phyloP scores from a whole-genome alignment of 2,329 filamentous ascomycete species.

The Ceratocystis huliohia region DNA sequence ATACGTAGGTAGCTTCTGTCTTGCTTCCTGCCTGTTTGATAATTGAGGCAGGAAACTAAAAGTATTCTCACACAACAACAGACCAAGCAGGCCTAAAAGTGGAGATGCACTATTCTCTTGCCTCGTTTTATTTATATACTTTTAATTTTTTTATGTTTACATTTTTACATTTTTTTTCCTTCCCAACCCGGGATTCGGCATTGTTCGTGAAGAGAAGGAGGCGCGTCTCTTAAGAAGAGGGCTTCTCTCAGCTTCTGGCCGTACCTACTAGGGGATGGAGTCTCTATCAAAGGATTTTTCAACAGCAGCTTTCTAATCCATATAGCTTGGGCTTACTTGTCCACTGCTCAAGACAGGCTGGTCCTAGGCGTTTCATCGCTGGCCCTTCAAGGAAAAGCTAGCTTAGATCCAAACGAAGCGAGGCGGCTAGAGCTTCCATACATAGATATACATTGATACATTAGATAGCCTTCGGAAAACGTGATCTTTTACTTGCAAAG shows the following conservation, averaged over 20 bases:
- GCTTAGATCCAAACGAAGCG: constrained; percentile 6
- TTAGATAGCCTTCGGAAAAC: neutral
- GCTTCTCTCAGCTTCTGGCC: neutral
- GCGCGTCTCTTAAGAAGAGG: neutral
- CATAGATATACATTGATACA: neutral
- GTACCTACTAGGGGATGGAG: neutral
- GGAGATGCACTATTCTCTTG: neutral
- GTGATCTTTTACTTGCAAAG: neutral
- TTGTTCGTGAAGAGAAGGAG: neutral
- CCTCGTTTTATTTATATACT: neutral
- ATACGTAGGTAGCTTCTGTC: neutral
- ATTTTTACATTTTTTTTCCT: neutral
- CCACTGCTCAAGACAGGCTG: neutral
- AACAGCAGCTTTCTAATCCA: too few relatives aligned
- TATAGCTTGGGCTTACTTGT: too few relatives aligned
- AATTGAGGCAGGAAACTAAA: neutral
- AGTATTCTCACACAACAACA: constrained; percentile 4
- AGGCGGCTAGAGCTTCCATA: constrained; percentile 6
- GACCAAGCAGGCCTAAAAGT: neutral
- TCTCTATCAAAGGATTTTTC: too few relatives aligned
- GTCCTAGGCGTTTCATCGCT: neutral
- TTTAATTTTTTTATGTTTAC: neutral
- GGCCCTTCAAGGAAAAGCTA: neutral
- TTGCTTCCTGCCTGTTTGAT: neutral
- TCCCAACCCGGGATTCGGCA: neutral